Evolutionary conservation across 257 asterid species (phyloP).

Genomic region (Forsythia viridissima): DNA sequence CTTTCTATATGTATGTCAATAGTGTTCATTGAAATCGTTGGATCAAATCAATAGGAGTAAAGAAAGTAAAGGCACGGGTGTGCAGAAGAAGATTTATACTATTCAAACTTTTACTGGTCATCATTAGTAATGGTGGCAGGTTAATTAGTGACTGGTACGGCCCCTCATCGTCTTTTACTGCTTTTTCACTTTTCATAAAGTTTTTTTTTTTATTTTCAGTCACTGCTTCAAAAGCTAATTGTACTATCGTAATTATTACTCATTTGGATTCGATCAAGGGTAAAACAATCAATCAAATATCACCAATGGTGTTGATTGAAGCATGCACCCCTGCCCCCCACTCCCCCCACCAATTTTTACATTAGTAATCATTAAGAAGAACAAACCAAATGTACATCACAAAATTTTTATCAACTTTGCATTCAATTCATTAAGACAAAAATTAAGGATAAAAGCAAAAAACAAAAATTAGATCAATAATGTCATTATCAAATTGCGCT

Average conservation of each 20-base stretch:
- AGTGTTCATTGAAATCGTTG: too few species aligned
- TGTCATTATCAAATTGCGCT: too few species aligned
- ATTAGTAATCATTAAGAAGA: neutral
- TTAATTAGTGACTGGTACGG: slow-evolving; percentile 42
- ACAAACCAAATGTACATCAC: too few species aligned
- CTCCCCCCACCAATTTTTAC: neutral
- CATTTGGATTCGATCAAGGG: neutral
- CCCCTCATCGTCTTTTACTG: slow-evolving; percentile 5
- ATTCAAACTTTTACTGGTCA: slow-evolving; percentile 38
- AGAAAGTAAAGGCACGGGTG: neutral
- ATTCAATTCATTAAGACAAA: too few species aligned
- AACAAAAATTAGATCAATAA: too few species aligned
- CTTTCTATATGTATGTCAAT: too few species aligned
- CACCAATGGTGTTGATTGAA: slow-evolving; percentile 25
- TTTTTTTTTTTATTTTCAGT: neutral
- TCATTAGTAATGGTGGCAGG: slow-evolving; percentile 32
- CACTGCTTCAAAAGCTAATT: neutral
- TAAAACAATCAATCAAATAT: neutral
- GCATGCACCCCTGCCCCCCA: slow-evolving; percentile 19
- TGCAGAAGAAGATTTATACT: slow-evolving; percentile 11
- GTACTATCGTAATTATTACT: neutral
- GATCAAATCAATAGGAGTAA: too few species aligned
- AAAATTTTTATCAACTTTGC: too few species aligned
- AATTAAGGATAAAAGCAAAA: too few species aligned
- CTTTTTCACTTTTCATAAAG: slow-evolving; percentile 16